A percentile compares a stretch with the other conserved stretches of the same genome.
Conservation (phyloP, 2,329 filamentous ascomycete genomes). For the Claviceps africana region DNA sequence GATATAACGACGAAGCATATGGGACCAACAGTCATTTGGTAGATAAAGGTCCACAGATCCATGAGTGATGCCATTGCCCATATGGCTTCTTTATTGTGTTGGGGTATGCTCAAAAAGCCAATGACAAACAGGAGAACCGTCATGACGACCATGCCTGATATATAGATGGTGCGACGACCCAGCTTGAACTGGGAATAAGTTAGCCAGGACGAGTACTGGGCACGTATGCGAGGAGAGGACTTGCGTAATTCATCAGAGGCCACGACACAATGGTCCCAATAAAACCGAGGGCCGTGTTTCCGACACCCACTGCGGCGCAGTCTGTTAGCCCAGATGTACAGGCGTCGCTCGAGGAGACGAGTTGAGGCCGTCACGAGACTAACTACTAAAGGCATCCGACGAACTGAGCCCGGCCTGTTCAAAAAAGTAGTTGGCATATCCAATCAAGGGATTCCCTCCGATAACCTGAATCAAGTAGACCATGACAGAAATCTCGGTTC, state of each 20-base stretch:
- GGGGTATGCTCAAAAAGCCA: constrained; percentile 24
- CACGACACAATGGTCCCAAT: constrained; percentile 26
- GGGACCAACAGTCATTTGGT: constrained; percentile 27
- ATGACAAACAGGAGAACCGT: constrained; percentile 27
- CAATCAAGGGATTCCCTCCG: constrained; percentile 48
- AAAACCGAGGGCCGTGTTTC: constrained; percentile 27
- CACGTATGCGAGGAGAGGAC: neutral
- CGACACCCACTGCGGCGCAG: constrained; percentile 14
- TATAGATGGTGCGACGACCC: constrained; percentile 27
- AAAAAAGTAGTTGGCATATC: constrained; percentile 39
- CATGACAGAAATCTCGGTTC: constrained; percentile 43
- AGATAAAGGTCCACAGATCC: constrained; percentile 27
- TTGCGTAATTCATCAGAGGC: constrained; percentile 22
- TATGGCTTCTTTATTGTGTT: constrained; percentile 17
- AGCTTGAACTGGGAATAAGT: constrained; percentile 10
- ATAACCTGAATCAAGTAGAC: constrained; percentile 53
- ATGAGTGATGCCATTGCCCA: constrained; percentile 26
- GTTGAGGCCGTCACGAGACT: neutral
- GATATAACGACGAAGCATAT: constrained; percentile 28
- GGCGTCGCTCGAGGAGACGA: neutral
- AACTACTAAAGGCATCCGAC: constrained; percentile 11
- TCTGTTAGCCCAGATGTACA: neutral
- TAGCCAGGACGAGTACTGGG: neutral
- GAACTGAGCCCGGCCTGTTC: constrained; percentile 18
- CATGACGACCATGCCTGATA: constrained; percentile 12